These are phyloP conservation scores for Pseudotulostoma volvatum DNA, from an alignment of 495 filamentous ascomycete species.

Conservation along the genomic window DNA sequence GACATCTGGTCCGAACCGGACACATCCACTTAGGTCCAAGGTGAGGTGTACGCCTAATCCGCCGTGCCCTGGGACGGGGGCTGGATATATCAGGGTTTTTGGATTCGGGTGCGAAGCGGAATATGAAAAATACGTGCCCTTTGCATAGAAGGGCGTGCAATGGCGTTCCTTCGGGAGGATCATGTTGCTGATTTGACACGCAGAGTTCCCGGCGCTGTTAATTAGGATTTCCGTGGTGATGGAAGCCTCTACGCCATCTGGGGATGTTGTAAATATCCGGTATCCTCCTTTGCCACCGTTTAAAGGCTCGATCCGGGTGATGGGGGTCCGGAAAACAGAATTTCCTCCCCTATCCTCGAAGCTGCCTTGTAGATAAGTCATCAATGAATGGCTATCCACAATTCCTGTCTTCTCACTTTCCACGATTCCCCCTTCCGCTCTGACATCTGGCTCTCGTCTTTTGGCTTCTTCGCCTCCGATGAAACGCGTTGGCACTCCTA, in stretches of 20 bases:
- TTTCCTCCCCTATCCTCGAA: conserved; percentile 68
- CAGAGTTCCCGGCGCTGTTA: conserved; percentile 72
- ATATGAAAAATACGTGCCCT: conserved; percentile 93
- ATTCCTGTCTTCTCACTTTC: conserved; percentile 80
- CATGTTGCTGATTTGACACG: conserved; percentile 66
- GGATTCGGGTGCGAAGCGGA: conserved; percentile 45
- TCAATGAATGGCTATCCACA: conserved; percentile 69
- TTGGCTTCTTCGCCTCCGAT: conserved; percentile 43
- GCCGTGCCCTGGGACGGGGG: conserved; percentile 57
- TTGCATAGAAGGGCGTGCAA: conserved; percentile 60
- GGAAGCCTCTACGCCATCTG: conserved; percentile 26
- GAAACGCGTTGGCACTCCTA: conserved; percentile 61
- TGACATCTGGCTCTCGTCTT: conserved; percentile 55
- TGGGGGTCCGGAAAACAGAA: conserved; percentile 45
- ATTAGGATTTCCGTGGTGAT: conserved; percentile 63
- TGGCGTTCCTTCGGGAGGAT: conserved; percentile 47
- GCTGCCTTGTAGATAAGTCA: conserved; percentile 59
- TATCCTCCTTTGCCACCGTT: conserved; percentile 32
- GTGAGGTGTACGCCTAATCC: conserved; percentile 91
- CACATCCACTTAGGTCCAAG: conserved; percentile 66
- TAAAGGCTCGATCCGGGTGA: conserved; percentile 41
- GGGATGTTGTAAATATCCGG: conserved; percentile 31
- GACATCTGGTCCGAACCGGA: conserved; percentile 90
- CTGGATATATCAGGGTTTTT: conserved; percentile 70
- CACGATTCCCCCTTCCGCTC: conserved; percentile 51